Evolutionary conservation across 202 grass and related monocot species (phyloP).

Genomic region (Schoenoplectus triqueter): DNA sequence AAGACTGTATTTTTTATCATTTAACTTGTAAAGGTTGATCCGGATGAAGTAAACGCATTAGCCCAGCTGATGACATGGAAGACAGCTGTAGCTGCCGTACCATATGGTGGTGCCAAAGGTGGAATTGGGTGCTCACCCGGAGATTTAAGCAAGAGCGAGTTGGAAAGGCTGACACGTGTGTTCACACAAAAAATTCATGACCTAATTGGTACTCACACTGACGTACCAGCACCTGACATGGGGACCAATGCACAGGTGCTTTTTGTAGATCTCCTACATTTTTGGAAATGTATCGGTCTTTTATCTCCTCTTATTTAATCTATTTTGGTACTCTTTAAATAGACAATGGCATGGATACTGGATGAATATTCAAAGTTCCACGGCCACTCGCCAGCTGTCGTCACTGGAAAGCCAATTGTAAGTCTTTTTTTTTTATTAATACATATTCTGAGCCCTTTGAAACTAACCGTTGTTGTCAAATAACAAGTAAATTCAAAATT

Average conservation of each 20-base stretch:
- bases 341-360: conserved; percentile 99
- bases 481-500: conserved; percentile 34
- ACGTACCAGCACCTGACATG: conserved; percentile 96
- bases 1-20: conserved; percentile 3
- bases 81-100: conserved; percentile 81
- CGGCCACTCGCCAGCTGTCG: conserved; percentile 90
- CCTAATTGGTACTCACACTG: conserved; percentile 79
- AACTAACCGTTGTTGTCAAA: background rate
- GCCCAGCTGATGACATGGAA: conserved; percentile 99
- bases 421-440: conserved; percentile 37
- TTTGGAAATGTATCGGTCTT: conserved; percentile 25
- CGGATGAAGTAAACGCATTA: conserved; percentile 90
- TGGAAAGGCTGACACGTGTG: conserved; percentile 89
- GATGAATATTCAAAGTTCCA: conserved; percentile 99
- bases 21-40: conserved; percentile 61
- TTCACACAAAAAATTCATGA: conserved; percentile 98
- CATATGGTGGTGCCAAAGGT: conserved; percentile 97
- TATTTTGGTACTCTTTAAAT: conserved; percentile 26
- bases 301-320: conserved; percentile 30
- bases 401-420: conserved; percentile 97
- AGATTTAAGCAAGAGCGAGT: conserved; percentile 85
- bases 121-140: conserved; percentile 82
- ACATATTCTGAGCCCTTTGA: conserved; percentile 2
- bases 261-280: conserved; percentile 2
- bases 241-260: conserved; percentile 85